phyloP scores from a whole-genome alignment of 345 rosid genomes.

The Zanthoxylum bungeanum region DNA sequence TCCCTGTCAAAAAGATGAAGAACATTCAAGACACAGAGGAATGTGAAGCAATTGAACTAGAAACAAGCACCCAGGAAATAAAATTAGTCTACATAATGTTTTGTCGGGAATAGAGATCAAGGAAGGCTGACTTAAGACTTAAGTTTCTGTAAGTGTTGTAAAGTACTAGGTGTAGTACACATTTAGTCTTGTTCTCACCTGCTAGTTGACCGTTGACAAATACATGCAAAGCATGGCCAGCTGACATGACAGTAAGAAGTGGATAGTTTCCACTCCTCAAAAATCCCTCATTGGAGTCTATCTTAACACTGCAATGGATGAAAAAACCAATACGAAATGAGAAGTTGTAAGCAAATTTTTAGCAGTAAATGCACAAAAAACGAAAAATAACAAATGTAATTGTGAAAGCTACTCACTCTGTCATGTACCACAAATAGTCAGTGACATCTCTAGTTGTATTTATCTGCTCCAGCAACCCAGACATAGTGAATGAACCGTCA shows the following conservation, averaged over 20 bases:
- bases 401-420: constrained; percentile 67
- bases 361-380: not conserved
- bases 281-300: constrained; percentile 52
- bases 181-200: constrained; percentile 39
- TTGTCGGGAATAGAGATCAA: not conserved
- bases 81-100: not conserved
- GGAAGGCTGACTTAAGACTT: not conserved
- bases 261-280: constrained; percentile 55
- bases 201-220: constrained; percentile 78
- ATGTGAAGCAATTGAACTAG: not conserved
- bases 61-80: not conserved
- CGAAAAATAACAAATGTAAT: not conserved
- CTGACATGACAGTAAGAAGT: constrained; percentile 65
- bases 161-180: not conserved
- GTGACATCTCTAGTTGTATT: constrained; percentile 85
- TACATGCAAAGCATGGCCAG: constrained; percentile 95
- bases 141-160: not conserved
- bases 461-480: constrained; percentile 92
- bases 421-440: constrained; percentile 96
- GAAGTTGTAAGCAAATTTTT: not conserved
- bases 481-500: constrained; percentile 69
- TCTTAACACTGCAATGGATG: constrained; percentile 35
- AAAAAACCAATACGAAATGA: not conserved
- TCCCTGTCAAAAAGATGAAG: constrained; percentile 52
- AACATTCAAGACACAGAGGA: not conserved